Evolutionary conservation across 345 rosid genomes (phyloP).

Genomic region (Moricandia moricandioides): DNA sequence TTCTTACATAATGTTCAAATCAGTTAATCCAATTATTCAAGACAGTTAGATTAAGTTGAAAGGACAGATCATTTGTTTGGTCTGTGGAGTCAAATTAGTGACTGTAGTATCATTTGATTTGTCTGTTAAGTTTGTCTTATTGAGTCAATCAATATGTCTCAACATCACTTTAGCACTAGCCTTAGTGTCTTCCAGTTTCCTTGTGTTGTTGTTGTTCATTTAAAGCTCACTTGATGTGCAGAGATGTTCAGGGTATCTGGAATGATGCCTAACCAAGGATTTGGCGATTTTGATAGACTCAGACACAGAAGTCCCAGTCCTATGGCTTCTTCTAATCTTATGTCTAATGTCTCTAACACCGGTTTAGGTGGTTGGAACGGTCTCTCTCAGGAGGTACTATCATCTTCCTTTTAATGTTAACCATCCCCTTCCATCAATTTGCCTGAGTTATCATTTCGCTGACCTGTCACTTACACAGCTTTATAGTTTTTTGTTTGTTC

Average conservation of each 20-base stretch:
- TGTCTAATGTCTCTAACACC: constrained; percentile 69
- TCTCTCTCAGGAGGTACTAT: constrained; percentile 71
- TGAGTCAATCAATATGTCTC: neutral
- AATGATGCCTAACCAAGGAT: constrained; percentile 91
- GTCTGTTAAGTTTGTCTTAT: neutral
- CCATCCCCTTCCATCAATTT: neutral
- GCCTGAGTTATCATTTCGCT: too few relatives aligned
- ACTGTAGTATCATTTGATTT: neutral
- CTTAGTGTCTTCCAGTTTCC: neutral
- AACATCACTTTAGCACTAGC: neutral
- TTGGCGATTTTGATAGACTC: constrained; percentile 82
- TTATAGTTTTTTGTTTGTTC: too few relatives aligned
- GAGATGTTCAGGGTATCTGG: constrained; percentile 93
- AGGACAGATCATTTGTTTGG: neutral
- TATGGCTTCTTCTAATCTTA: constrained; percentile 92
- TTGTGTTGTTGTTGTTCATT: neutral
- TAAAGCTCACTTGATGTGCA: constrained; percentile 40
- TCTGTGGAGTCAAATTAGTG: neutral
- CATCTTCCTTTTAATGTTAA: neutral
- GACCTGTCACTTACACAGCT: too few relatives aligned
- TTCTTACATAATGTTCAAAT: constrained; percentile 1
- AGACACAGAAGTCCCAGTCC: constrained; percentile 97
- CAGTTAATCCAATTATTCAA: neutral
- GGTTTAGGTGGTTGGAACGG: constrained; percentile 80
- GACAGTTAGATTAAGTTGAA: constrained; percentile 13